Conservation (phyloP, 108 stramenopile genomes). For the Mediolabrus comicus region DNA sequence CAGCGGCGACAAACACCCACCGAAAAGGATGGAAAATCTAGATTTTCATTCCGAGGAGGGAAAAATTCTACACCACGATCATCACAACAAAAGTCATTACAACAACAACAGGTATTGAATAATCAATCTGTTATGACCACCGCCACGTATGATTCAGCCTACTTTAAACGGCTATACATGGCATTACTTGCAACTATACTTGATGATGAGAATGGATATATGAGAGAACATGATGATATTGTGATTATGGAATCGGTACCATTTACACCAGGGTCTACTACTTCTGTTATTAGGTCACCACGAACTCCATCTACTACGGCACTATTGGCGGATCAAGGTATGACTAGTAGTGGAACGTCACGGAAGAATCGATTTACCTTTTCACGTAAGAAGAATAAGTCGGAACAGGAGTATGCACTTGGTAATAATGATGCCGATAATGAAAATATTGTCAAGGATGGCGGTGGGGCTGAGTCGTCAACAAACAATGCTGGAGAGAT, state of each 20-base stretch:
- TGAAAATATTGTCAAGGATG: background rate
- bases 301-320: background rate
- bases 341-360: background rate
- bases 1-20: background rate
- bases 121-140: background rate
- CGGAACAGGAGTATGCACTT: conserved; percentile 5
- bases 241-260: background rate
- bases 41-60: background rate
- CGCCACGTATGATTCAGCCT: conserved; percentile 24
- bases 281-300: background rate
- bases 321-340: conserved; percentile 2
- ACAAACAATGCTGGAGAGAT: conserved; percentile 20
- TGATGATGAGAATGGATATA: conserved; percentile 35
- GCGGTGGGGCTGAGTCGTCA: background rate
- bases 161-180: conserved; percentile 33
- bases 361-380: conserved; percentile 38
- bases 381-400: conserved; percentile 11
- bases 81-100: background rate
- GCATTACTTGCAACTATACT: conserved; percentile 37
- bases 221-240: conserved; percentile 22
- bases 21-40: background rate
- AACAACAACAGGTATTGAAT: background rate
- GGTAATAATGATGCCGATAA: conserved; percentile 4
- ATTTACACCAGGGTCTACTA: background rate
- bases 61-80: background rate